Percentiles rank a stretch among this genome's conserved stretches.
These are phyloP conservation scores for Fragosphaeria purpurea DNA, from an alignment of 2,329 filamentous ascomycete genomes.

Conservation along the genomic window DNA sequence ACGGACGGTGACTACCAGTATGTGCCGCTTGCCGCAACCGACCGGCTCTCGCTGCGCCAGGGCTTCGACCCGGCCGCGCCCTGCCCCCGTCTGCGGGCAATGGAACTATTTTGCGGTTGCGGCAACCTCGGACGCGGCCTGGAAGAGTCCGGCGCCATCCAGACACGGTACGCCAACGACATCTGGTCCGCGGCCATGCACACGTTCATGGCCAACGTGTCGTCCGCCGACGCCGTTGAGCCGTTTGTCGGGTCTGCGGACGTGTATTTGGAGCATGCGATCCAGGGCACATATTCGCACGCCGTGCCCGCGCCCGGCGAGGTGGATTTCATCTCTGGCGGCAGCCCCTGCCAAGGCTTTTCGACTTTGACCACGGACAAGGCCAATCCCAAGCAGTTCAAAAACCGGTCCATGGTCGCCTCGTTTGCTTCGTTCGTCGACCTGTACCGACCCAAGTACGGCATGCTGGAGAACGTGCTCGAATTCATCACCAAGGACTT, in stretches of 20 bases:
- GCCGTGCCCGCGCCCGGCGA: constrained; percentile 49
- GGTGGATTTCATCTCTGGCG: constrained; percentile 60
- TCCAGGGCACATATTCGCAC: constrained; percentile 37
- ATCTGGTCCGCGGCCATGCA: constrained; percentile 53
- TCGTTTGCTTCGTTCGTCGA: constrained; percentile 68
- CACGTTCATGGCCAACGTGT: constrained; percentile 60
- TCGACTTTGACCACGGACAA: constrained; percentile 52
- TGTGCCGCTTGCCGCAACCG: neutral
- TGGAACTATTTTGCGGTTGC: constrained; percentile 70
- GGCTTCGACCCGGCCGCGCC: constrained; percentile 39
- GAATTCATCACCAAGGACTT: constrained; percentile 44
- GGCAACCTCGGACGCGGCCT: constrained; percentile 69
- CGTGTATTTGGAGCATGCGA: constrained; percentile 47
- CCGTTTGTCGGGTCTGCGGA: constrained; percentile 66
- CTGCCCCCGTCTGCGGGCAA: constrained; percentile 38
- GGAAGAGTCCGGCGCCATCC: constrained; percentile 57
- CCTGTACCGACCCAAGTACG: constrained; percentile 64
- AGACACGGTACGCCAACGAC: constrained; percentile 61
- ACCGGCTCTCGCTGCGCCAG: constrained; percentile 32
- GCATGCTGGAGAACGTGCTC: constrained; percentile 67
- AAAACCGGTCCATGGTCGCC: constrained; percentile 68
- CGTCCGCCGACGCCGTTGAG: constrained; percentile 27
- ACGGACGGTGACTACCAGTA: neutral
- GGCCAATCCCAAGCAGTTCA: constrained; percentile 43
- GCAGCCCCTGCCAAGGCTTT: constrained; percentile 71